Evolutionary conservation across 2,329 filamentous ascomycete species (phyloP), one percentile per base, ranked within the genome.

Genomic region (Epicoccum sorghinum): DNA sequence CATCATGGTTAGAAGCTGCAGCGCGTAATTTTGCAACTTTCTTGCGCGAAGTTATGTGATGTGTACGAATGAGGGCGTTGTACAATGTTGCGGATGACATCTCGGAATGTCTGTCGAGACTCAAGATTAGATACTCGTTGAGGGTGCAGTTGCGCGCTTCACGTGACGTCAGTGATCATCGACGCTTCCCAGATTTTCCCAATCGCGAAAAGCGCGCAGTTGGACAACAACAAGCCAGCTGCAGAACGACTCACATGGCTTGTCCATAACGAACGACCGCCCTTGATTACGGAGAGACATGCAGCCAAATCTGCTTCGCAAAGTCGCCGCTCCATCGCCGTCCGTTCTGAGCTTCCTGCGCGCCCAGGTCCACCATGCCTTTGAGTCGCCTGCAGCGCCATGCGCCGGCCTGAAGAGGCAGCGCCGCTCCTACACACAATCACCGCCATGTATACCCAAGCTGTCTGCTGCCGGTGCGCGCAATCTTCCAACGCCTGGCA

Each of bases 21-120:
- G 89, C 88, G 45, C 80, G 84, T 22, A 93, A 80, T 51, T 80
- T 79, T 24, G 80, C 76, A 39, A 88, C 81, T 68, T 93, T 93
- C 70, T 91, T 91, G 60, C 89, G 86, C 0, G 88, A 91, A 4
- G 89, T 92, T 67, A 93, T 91, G 72, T 93, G 89, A 64, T 93
- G 89, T 0, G 89, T 93, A 47, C 88, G 84, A 56, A 93, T 90
- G 40, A 93, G 78, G 27, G 88, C 83, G 68, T 84, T 83, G 67
- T 75, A 82, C 18, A 71, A 52, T 7, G 53, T 45, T 29, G 50
- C 43, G 10, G 57, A 32, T 44, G 66, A 57, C 67, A 71, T 70
- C 45, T 49, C 53, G 60, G 59, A 33, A 36, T 22, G 3, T 9
- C n/a, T 25, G 44, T 30, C 37, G 24, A 24, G 24, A 13, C 25